phyloP scores from a whole-genome alignment of 106 monocot genomes.

The Allium sativum region DNA sequence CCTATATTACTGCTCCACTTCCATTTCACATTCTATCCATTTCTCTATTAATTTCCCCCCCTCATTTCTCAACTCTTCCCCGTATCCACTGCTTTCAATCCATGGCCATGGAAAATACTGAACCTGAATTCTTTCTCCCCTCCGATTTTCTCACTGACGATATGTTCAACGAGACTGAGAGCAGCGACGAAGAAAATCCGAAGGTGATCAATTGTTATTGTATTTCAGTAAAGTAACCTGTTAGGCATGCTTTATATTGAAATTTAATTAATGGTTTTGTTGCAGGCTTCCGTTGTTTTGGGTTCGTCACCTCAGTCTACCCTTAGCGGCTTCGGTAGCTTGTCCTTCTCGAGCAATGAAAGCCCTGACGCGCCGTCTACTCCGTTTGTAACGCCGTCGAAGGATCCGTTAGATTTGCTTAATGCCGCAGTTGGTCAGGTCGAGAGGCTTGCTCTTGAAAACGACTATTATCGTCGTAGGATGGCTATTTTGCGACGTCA shows the following conservation, averaged over 20 bases:
- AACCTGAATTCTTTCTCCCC: conserved; percentile 6
- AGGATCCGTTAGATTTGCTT: conserved; percentile 23
- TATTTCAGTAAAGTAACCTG: background rate
- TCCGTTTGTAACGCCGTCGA: conserved; percentile 6
- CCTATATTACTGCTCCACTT: background rate
- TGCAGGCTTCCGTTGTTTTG: background rate
- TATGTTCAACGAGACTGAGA: background rate
- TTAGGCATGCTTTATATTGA: too few relatives aligned
- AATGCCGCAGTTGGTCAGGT: conserved; percentile 44
- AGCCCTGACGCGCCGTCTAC: conserved; percentile 19
- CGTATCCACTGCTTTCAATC: background rate
- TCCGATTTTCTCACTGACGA: conserved; percentile 8
- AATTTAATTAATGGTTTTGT: background rate
- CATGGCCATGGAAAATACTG: background rate
- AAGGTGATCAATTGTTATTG: background rate
- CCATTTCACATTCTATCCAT: background rate
- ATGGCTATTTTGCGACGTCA: background rate
- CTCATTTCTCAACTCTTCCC: too few relatives aligned
- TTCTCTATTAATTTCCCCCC: too few relatives aligned
- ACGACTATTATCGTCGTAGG: background rate
- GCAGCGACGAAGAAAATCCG: background rate
- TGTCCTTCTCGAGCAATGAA: conserved; percentile 8
- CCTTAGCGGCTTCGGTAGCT: conserved; percentile 10
- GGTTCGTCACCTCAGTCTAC: conserved; percentile 13
- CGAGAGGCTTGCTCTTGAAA: conserved; percentile 15